phyloP scores from a whole-genome alignment of 306 rosid species.

The Gynostemma pentaphyllum region DNA sequence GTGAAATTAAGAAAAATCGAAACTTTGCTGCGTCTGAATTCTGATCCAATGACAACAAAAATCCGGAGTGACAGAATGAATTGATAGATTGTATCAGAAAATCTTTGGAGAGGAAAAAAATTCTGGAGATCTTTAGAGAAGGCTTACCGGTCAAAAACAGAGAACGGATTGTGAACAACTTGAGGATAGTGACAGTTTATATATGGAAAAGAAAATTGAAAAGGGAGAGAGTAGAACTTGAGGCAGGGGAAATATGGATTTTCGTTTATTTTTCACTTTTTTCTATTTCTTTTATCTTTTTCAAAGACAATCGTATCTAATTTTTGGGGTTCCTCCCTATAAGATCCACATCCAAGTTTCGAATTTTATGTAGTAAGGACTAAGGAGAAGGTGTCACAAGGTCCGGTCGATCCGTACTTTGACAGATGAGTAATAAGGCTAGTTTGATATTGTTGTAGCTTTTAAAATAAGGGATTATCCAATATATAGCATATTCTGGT shows the following conservation, averaged over 20 bases:
- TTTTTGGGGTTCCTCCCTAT: too few relatives aligned
- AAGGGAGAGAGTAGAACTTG: neutral
- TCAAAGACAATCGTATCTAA: too few relatives aligned
- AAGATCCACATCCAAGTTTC: too few relatives aligned
- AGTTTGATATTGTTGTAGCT: too few relatives aligned
- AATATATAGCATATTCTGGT: too few relatives aligned
- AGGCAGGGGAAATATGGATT: neutral
- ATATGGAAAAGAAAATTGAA: neutral
- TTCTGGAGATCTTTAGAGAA: neutral
- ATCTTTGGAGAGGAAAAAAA: neutral
- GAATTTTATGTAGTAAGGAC: too few relatives aligned
- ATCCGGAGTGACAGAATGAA: neutral
- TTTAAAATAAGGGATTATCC: too few relatives aligned
- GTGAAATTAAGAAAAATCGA: neutral
- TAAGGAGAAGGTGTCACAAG: too few relatives aligned
- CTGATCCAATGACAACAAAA: neutral
- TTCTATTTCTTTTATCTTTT: neutral
- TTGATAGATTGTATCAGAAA: neutral
- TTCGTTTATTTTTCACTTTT: neutral
- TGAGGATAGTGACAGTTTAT: neutral
- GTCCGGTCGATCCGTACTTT: too few relatives aligned
- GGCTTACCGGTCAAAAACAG: conserved; percentile 6
- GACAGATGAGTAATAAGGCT: too few relatives aligned
- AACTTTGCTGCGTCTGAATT: neutral
- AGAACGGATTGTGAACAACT: neutral